Percentiles rank a stretch among this genome's conserved stretches.
Conservation (phyloP, 2,329 filamentous ascomycete species). For the Zymoseptoria pseudotritici region DNA sequence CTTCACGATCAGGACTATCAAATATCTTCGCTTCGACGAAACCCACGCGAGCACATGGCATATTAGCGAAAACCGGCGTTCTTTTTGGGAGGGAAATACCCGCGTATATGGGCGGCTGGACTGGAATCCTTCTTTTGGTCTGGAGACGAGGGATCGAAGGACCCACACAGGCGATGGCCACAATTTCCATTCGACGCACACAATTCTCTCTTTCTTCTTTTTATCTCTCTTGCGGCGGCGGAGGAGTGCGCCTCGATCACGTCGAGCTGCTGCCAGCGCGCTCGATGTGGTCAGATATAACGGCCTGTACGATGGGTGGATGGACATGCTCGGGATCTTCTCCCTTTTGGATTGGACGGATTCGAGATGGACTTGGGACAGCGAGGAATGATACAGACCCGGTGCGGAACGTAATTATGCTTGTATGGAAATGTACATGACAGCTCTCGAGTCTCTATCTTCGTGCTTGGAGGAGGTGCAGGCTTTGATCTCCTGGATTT, state of each 20-base stretch:
- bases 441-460: neutral
- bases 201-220: constrained; percentile 11
- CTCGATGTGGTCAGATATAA: neutral
- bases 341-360: constrained; percentile 1
- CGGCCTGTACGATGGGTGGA: neutral
- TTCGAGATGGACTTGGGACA: neutral
- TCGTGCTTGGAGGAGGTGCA: neutral
- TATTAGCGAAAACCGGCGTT: constrained; percentile 7
- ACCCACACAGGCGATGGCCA: neutral
- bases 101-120: neutral
- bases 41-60: constrained; percentile 10
- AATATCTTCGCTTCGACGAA: constrained; percentile 13
- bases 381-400: neutral
- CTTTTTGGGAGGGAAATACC: neutral
- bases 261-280: neutral
- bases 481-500: neutral
- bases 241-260: neutral
- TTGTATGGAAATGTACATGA: constrained; percentile 14
- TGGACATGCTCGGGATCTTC: neutral
- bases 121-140: neutral
- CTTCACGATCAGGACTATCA: constrained; percentile 2
- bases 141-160: constrained; percentile 1
- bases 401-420: constrained; percentile 17
- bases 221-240: constrained; percentile 2
- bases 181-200: constrained; percentile 8